Percentiles rank a stretch among this genome's conserved stretches.
Evolutionary conservation across 2,329 filamentous ascomycete genomes (phyloP).

Genomic region (Lachnellula cervina): DNA sequence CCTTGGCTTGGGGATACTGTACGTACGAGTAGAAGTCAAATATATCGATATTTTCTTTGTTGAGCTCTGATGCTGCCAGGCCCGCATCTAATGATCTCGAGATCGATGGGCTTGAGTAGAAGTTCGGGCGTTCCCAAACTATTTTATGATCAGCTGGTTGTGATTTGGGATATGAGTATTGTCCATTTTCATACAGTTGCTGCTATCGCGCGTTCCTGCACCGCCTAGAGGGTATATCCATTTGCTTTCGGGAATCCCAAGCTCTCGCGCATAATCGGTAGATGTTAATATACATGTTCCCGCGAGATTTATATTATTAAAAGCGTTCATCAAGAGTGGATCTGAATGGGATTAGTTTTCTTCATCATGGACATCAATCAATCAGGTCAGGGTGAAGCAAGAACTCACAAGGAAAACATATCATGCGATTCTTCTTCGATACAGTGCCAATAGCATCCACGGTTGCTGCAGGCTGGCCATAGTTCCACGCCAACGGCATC

Average conservation of each 20-base stretch:
- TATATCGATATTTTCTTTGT: constrained; percentile 49
- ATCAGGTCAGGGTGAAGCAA: background rate
- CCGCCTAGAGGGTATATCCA: constrained; percentile 63
- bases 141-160: constrained; percentile 5
- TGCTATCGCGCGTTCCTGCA: constrained; percentile 55
- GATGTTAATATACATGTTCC: constrained; percentile 58
- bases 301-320: constrained; percentile 63
- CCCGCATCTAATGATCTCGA: constrained; percentile 51
- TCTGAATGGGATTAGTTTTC: constrained; percentile 39
- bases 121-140: constrained; percentile 61
- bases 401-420: constrained; percentile 59
- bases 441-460: constrained; percentile 50
- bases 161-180: background rate
- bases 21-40: constrained; percentile 59
- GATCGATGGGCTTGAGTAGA: constrained; percentile 53
- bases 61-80: constrained; percentile 43
- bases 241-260: constrained; percentile 49
- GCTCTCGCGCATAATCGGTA: constrained; percentile 45
- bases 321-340: constrained; percentile 66
- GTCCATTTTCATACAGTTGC: constrained; percentile 41
- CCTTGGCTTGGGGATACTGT: too few species aligned
- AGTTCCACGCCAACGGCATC: constrained; percentile 54
- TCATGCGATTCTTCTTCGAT: constrained; percentile 57
- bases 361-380: constrained; percentile 12
- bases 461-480: constrained; percentile 40